Base-by-base conservation (phyloP, 305 asterid genomes). In the Plantago rigida region DNA sequence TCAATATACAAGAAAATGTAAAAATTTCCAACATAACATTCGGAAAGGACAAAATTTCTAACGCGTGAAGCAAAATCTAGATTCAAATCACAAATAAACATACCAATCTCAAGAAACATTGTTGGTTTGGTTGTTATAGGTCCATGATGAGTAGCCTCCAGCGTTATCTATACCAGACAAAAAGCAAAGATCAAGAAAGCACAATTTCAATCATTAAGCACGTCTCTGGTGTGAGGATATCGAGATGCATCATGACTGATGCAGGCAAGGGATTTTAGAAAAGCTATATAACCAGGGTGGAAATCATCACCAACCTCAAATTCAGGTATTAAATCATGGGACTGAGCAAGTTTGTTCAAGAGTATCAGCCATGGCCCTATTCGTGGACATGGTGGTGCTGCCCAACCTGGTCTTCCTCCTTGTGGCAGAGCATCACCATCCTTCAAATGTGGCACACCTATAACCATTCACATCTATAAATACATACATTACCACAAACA, bases 121-220 rank as follows among this genome's bases (percentile, higher is more conserved):
- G 95, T 78, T n/a, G 97, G 95, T 69, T 75, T 87, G 42, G 80
- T 80, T 59, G 94, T 87, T 74, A 85, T 62, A 46, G 97, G 97
- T 59, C 97, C 97, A 59, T 89, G 97, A 75, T 89, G 97, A 64
- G 97, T 89, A 71, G 95, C 95, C 79, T 87, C 93, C 39, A 89
- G 63, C 9, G 95, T 87, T 68, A 87, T 84, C 95, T 89, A 75
- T 51, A 72, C 60, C 68, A 54, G 74, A 62, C n/a, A 73, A 41
- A 63, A 46, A 28, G 2, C n/a, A 36, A 62, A 51, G 29, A 41
- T 9, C 22, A 51, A 51, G 7, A 51, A 51, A 9, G 22, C 36
- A 51, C 13, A 50, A 9, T 6, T 19, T 8, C n/a, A 15, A 50
- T 9, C 8, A n/a, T 49, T 4, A 49, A 49, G 10, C 24, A 6